Evolutionary conservation across 208 protist genomes (phyloP).

Genomic region (Wallacemonas sp.): DNA sequence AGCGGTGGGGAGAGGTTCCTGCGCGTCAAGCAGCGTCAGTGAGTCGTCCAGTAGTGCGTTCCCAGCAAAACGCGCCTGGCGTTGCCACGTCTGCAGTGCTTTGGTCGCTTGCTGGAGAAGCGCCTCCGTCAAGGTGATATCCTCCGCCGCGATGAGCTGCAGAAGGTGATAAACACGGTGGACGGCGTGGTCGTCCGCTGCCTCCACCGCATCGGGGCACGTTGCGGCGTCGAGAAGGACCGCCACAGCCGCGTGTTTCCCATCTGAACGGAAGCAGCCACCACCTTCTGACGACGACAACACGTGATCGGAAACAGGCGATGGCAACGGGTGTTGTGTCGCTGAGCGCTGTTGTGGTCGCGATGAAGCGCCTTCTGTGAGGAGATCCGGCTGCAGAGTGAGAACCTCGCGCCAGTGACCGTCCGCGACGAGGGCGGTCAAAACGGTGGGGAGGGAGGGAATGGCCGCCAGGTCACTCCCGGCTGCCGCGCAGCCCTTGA

Average conservation of each 20-base stretch:
- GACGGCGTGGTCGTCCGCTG: too few relatives aligned
- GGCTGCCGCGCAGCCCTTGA: slow-evolving; percentile 24
- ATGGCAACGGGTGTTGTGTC: too few relatives aligned
- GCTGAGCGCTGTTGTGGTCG: too few relatives aligned
- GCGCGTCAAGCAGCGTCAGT: too few relatives aligned
- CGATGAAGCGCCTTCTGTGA: neutral
- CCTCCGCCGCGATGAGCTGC: neutral
- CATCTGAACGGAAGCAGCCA: too few relatives aligned
- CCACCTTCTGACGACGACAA: too few relatives aligned
- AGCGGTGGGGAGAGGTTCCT: too few relatives aligned
- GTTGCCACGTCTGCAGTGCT: neutral
- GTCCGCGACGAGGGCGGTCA: slow-evolving; percentile 16
- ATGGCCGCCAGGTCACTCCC: slow-evolving; percentile 23
- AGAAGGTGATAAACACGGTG: too few relatives aligned
- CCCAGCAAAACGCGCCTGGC: too few relatives aligned
- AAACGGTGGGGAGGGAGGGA: slow-evolving; percentile 33
- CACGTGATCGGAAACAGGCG: too few relatives aligned
- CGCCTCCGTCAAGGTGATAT: neutral
- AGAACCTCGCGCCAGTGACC: slow-evolving; percentile 34
- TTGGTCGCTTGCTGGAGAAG: neutral
- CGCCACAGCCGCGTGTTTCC: neutral
- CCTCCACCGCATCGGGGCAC: neutral
- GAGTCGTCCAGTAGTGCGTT: too few relatives aligned
- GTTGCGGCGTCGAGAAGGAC: slow-evolving; percentile 3
- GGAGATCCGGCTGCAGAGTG: neutral